Evolutionary conservation across 768 basidiomycete genomes (phyloP), one percentile per base, ranked within the genome.

Genomic region (Russula emetica): DNA sequence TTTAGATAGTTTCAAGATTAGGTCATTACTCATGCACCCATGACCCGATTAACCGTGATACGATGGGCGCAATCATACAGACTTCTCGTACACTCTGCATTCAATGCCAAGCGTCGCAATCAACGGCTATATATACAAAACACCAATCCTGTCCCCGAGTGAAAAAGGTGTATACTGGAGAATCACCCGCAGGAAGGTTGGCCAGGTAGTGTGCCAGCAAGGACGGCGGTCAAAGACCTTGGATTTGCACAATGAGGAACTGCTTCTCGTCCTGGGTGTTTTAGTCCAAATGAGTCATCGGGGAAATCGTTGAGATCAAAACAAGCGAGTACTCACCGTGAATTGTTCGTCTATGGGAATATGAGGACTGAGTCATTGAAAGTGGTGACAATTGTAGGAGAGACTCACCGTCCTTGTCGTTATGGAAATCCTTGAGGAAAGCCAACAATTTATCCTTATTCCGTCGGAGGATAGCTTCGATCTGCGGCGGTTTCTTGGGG

Each of bases 401-500:
- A n/a, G 22, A 77, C 83, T 38, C 57, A 86, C 92, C 93, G 76
- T 98, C 96, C 75, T 97, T 96, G 75, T 99, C 97, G 71, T 97
- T 98, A 74, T 98, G 96, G 80, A 99, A 99, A 58, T 82, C 83
- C 74, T 89, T 91, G 66, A 99, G 78, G 79, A 98, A 99, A 20
- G 78, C 78, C 56, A 98, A 77, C 14, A 99, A 78, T 72, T 96
- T 97, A 22, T 96, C 94, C 82, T 92, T 94, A 77, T 99, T 99
- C 69, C 97, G 76, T 64, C 90, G 80, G 14, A 99, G 80, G 64
- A 99, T 99, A 44, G 76, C 77, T 71, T 95, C 94, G 65, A 99
- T 97, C 72, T 95, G 90, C 45, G 92, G 86, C 6, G 97, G 96
- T 73, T 99, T 99, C 85, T 97, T 97, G 32, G 97, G 97, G 73